Evolutionary conservation across 1,284 basidiomycete genomes (phyloP), one percentile per base, ranked within the genome.

Genomic region (Naganishia albida): DNA sequence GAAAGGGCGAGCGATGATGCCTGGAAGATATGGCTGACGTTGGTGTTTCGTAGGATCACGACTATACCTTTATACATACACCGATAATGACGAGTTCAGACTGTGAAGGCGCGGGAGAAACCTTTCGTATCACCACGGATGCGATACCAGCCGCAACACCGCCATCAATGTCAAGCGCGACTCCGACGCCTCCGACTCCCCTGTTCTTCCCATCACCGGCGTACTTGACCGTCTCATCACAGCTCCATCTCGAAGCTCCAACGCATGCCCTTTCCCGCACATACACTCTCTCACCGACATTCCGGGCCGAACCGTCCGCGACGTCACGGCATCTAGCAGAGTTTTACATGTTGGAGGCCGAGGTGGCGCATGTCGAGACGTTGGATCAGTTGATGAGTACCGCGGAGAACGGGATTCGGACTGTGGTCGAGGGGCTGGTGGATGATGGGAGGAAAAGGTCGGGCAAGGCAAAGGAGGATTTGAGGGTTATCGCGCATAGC

Each of bases 341-440:
- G 76, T 99, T 99, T 78, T 96, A 92, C 90, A 99, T 99, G 95
- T 84, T 96, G 64, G 95, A 99, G 79, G 93, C 90, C 0, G 95
- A 96, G 75, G 86, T 90, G 81, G 86, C 86, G 0, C 90, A 90
- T 74, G 71, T 79, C n/a, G 68, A 74, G 4, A 68, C 71, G 7
- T 70, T 82, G 28, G 75, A 78, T 12, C 84, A 85, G 23, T 78
- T 96, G 16, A 89, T 90, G 75, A 80, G 82, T 44, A 81, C 92
- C 25, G 86, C 89, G 1, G 92, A 96, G 77, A 82, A 81, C 25
- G 82, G 84, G 1, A 70, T 80, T 1, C 68, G 72, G 23, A 59
- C 34, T 6, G 69, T 70, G 0, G 53, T 78, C 1, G 20, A 30
- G n/a, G 39, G 63, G 0, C 62, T 78, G 30, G 59, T 77, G 20